Percentiles rank a stretch among this genome's conserved stretches.
phyloP scores from a whole-genome alignment of 1,284 basidiomycete species.

The Puccinia coronata region DNA sequence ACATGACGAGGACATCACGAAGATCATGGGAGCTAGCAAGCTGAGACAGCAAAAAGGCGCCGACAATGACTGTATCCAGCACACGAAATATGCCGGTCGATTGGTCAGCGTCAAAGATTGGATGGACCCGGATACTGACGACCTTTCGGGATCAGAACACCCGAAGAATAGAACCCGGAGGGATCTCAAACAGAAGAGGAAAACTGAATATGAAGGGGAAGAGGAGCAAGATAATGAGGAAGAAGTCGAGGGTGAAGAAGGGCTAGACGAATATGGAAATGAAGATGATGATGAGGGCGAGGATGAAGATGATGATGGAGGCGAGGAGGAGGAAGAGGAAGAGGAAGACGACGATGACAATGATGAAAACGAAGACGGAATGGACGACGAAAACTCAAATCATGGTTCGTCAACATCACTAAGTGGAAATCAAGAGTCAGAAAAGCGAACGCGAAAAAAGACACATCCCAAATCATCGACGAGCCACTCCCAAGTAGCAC shows the following conservation, averaged over 20 bases:
- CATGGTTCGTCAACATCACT: not conserved
- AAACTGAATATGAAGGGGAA: not conserved
- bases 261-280: not conserved
- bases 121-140: not conserved
- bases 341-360: not conserved
- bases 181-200: too few species aligned
- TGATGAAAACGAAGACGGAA: slow-evolving; percentile 5
- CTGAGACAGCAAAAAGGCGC: slow-evolving; percentile 12
- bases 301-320: too few species aligned
- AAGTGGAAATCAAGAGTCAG: not conserved
- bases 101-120: slow-evolving; percentile 21
- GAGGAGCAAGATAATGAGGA: not conserved
- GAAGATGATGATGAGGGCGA: not conserved
- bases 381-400: not conserved
- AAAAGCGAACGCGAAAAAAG: not conserved
- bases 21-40: slow-evolving; percentile 2
- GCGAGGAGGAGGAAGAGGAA: too few species aligned
- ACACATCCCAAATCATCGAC: slow-evolving; percentile 47
- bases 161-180: not conserved
- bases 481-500: slow-evolving; percentile 57
- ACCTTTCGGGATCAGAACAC: not conserved
- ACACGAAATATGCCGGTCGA: slow-evolving; percentile 23
- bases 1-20: not conserved
- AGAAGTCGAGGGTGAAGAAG: not conserved
- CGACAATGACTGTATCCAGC: not conserved